phyloP scores from a whole-genome alignment of 2,329 filamentous ascomycete species.

The Dothiorella sarmentorum region DNA sequence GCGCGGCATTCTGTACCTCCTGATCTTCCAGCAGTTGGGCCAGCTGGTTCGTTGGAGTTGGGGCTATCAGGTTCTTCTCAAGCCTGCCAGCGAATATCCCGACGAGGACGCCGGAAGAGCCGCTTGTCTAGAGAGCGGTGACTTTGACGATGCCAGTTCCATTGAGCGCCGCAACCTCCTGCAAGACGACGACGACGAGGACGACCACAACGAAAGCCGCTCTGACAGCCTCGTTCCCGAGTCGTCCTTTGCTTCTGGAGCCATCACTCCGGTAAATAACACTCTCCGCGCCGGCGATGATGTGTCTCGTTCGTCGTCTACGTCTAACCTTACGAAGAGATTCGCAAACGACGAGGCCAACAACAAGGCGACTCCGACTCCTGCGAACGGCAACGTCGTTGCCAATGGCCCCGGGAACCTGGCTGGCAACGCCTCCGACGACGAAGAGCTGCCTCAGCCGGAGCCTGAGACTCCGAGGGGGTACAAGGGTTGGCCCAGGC shows the following conservation, averaged over 20 bases:
- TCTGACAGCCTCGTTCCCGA: slow-evolving; percentile 21
- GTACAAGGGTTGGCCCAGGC: slow-evolving; percentile 34
- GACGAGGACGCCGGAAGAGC: slow-evolving; percentile 54
- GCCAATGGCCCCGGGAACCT: slow-evolving; percentile 38
- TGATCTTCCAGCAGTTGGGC: slow-evolving; percentile 96
- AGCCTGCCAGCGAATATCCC: slow-evolving; percentile 70
- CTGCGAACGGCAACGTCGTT: slow-evolving; percentile 48
- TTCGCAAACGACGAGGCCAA: slow-evolving; percentile 33
- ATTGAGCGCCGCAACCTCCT: slow-evolving; percentile 34
- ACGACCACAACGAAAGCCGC: slow-evolving; percentile 20
- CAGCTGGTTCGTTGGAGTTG: slow-evolving; percentile 96
- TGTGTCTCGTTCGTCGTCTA: slow-evolving; percentile 22
- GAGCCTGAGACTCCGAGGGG: slow-evolving; percentile 28
- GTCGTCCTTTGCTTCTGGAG: slow-evolving; percentile 48
- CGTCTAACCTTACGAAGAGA: slow-evolving; percentile 38
- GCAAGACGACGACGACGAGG: slow-evolving; percentile 38
- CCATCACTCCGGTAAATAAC: slow-evolving; percentile 39
- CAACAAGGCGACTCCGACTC: slow-evolving; percentile 37
- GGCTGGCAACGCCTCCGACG: slow-evolving; percentile 29
- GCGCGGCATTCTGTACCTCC: slow-evolving; percentile 86
- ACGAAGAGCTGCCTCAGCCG: slow-evolving; percentile 10
- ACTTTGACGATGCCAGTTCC: slow-evolving; percentile 52
- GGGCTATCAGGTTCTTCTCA: slow-evolving; percentile 94
- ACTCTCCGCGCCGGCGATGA: slow-evolving; percentile 20
- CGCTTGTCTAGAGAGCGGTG: slow-evolving; percentile 45